Percentiles rank a stretch among this genome's conserved stretches.
Conservation (phyloP, 2,329 filamentous ascomycete genomes). For the Rugonectria rugulosa region DNA sequence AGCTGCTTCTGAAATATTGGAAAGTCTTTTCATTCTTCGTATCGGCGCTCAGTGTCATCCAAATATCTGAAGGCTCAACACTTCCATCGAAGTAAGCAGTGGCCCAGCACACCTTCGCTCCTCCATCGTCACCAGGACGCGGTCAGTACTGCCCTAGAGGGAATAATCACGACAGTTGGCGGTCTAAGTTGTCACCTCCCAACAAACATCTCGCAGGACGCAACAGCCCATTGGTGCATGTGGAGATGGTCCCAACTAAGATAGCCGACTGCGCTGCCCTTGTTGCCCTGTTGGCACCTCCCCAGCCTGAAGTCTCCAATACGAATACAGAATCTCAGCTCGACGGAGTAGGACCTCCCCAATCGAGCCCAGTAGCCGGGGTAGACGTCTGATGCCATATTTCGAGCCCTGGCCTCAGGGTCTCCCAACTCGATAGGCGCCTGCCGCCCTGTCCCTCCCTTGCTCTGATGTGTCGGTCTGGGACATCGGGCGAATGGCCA, state of each 20-base stretch:
- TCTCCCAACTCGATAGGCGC: not conserved
- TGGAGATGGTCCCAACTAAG: not conserved
- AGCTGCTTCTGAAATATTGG: not conserved
- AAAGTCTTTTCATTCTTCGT: not conserved
- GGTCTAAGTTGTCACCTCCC: constrained; percentile 3
- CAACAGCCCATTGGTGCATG: constrained; percentile 11
- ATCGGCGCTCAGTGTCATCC: not conserved
- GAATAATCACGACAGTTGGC: not conserved
- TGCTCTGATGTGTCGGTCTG: not conserved
- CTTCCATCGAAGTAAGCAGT: constrained; percentile 5
- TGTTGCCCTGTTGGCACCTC: not conserved
- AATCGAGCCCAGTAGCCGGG: not conserved
- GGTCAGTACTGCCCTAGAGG: not conserved
- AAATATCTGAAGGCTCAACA: not conserved
- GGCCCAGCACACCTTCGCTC: not conserved
- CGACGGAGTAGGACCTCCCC: constrained; percentile 2
- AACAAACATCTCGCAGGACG: constrained; percentile 4
- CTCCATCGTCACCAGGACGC: not conserved
- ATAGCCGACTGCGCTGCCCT: constrained; percentile 1
- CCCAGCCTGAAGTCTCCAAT: constrained; percentile 5
- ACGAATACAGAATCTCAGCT: constrained; percentile 18
- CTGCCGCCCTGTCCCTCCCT: too few relatives aligned
- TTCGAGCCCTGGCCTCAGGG: not conserved
- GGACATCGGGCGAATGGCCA: not conserved
- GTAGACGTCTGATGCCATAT: not conserved